A percentile compares a stretch with the other conserved stretches of the same genome.
Conservation (phyloP, 257 asterid genomes). For the Penstemon davidsonii region DNA sequence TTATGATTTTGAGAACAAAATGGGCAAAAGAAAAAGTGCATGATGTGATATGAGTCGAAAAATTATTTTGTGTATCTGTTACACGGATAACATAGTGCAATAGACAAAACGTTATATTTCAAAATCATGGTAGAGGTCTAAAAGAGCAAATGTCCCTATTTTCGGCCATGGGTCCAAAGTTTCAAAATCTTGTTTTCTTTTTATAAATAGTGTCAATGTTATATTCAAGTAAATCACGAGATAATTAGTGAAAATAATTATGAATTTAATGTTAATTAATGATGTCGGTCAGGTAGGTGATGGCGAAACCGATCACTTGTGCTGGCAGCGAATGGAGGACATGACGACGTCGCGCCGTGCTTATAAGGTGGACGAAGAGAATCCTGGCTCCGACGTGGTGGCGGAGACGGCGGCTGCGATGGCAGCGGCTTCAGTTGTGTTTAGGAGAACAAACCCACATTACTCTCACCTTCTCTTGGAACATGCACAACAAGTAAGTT, state of each 20-base stretch:
- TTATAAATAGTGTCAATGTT: conserved; percentile 16
- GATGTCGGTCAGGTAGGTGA: conserved; percentile 57
- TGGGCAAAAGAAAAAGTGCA: background rate
- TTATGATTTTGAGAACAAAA: background rate
- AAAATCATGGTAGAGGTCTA: no score
- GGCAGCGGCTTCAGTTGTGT: conserved; percentile 68
- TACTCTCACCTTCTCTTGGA: conserved; percentile 65
- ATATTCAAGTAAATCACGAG: conserved; percentile 28
- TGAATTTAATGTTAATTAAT: background rate
- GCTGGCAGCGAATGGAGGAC: conserved; percentile 81
- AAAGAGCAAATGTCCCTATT: conserved; percentile 18
- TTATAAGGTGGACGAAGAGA: conserved; percentile 52
- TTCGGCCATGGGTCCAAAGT: conserved; percentile 33
- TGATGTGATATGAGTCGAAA: background rate
- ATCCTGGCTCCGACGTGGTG: conserved; percentile 70
- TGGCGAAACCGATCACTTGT: conserved; percentile 72
- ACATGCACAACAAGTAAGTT: conserved; percentile 65
- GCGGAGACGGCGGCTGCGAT: conserved; percentile 73
- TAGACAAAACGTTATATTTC: no score
- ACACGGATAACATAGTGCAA: no score
- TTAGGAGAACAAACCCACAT: conserved; percentile 61
- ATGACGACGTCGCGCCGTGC: conserved; percentile 76
- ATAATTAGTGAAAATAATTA: conserved; percentile 3
- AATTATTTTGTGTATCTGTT: no score
- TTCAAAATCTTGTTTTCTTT: conserved; percentile 22